phyloP scores from a whole-genome alignment of 805 yeast species.

The Soucietia sequanensis region DNA sequence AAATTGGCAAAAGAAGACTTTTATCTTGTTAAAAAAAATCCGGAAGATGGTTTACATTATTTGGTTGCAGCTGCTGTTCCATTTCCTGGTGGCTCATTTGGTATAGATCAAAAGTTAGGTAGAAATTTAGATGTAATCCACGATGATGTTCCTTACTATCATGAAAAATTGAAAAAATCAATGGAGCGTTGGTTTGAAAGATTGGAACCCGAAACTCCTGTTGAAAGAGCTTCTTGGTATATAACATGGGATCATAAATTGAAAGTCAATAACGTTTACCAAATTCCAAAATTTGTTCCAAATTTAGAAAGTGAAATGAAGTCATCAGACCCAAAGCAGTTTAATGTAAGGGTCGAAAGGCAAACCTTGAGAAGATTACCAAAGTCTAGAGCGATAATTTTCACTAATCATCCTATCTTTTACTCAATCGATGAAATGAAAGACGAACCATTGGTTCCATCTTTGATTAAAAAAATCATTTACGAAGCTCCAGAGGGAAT shows the following conservation, averaged over 20 bases:
- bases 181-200: constrained; percentile 73
- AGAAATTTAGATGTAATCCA: constrained; percentile 63
- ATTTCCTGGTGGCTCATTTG: constrained; percentile 77
- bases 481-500: constrained; percentile 68
- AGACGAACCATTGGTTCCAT: constrained; percentile 77
- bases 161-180: constrained; percentile 60
- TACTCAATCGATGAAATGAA: constrained; percentile 76
- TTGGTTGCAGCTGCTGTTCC: constrained; percentile 75
- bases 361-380: constrained; percentile 71
- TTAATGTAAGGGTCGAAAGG: constrained; percentile 69
- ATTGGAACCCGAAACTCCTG: constrained; percentile 60
- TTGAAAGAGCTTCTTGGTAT: constrained; percentile 75
- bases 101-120: constrained; percentile 59
- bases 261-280: constrained; percentile 55
- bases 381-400: constrained; percentile 60
- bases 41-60: constrained; percentile 56
- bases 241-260: constrained; percentile 72
- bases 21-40: constrained; percentile 57
- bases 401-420: constrained; percentile 76
- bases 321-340: constrained; percentile 47
- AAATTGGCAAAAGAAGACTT: constrained; percentile 78
- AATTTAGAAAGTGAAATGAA: constrained; percentile 29
- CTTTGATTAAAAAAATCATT: constrained; percentile 63
- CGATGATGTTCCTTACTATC: constrained; percentile 66
- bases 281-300: constrained; percentile 44